Conservation (phyloP, 371 early-diverging fungal species). For the Haplosporangium sp. region DNA sequence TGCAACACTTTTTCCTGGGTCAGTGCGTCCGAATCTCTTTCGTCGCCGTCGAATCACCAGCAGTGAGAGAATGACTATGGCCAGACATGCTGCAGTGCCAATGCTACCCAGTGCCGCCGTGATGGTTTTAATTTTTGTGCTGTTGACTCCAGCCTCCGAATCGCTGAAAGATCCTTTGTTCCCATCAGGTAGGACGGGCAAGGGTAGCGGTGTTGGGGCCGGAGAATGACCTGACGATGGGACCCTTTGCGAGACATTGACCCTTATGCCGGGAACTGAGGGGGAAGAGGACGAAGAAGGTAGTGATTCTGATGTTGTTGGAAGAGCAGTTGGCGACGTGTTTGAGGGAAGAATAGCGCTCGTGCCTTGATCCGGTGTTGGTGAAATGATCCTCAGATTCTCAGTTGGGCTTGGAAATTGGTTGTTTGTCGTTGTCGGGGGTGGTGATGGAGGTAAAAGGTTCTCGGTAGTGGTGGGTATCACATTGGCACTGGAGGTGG, state of each 20-base stretch:
- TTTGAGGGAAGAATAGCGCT: no score
- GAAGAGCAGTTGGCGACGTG: no score
- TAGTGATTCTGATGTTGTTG: no score
- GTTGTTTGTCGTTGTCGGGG: not conserved
- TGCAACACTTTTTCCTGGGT: not conserved
- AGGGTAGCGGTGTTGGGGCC: no score
- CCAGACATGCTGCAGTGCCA: slow-evolving; percentile 16
- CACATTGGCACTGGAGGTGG: not conserved
- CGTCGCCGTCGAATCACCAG: slow-evolving; percentile 26
- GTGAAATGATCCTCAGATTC: not conserved
- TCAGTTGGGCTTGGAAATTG: not conserved
- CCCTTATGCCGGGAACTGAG: no score
- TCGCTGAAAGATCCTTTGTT: not conserved
- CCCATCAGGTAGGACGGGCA: not conserved
- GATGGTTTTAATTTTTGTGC: slow-evolving; percentile 2
- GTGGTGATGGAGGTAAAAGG: not conserved
- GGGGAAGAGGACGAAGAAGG: no score
- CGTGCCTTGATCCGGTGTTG: not conserved
- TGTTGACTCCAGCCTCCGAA: not conserved
- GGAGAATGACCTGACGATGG: no score
- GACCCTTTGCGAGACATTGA: no score
- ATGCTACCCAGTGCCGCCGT: slow-evolving; percentile 8
- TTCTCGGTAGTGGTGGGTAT: not conserved
- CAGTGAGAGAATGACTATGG: slow-evolving; percentile 13
- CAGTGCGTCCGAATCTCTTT: not conserved